Percentiles rank a stretch among this genome's conserved stretches.
phyloP scores from a whole-genome alignment of 345 rosid genomes.

The Kernera saxatilis region DNA sequence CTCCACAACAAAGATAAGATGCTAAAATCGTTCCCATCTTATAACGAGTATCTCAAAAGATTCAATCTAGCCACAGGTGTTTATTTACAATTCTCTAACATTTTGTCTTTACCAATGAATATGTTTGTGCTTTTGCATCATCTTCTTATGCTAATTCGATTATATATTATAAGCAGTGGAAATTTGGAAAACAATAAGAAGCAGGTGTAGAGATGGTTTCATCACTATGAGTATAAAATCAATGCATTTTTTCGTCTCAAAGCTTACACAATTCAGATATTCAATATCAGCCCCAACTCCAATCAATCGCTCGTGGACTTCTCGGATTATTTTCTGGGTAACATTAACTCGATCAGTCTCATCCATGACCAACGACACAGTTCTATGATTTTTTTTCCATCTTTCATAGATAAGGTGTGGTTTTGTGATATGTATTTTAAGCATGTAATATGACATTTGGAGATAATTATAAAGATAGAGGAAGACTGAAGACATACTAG shows the following conservation, averaged over 20 bases:
- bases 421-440: background rate
- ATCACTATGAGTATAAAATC: slow-evolving; percentile 21
- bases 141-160: background rate
- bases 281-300: slow-evolving; percentile 2
- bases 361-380: slow-evolving; percentile 15
- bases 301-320: slow-evolving; percentile 1
- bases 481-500: too few relatives aligned
- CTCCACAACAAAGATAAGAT: slow-evolving; percentile 6
- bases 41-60: slow-evolving; percentile 9
- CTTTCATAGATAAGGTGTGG: background rate
- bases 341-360: slow-evolving; percentile 25
- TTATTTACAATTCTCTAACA: background rate
- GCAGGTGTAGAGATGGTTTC: slow-evolving; percentile 1
- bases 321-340: slow-evolving; percentile 20
- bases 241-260: slow-evolving; percentile 24
- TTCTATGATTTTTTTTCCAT: background rate
- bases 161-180: slow-evolving; percentile 7
- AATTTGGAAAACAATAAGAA: background rate
- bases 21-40: slow-evolving; percentile 7
- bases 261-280: slow-evolving; percentile 12
- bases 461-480: background rate
- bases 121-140: background rate
- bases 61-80: slow-evolving; percentile 12
- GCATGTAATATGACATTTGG: background rate
- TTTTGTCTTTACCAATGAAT: too few relatives aligned